Percentiles rank a stretch among this genome's conserved stretches.
phyloP scores from a whole-genome alignment of 73 alveolate species.

The Breviolum minutum region DNA sequence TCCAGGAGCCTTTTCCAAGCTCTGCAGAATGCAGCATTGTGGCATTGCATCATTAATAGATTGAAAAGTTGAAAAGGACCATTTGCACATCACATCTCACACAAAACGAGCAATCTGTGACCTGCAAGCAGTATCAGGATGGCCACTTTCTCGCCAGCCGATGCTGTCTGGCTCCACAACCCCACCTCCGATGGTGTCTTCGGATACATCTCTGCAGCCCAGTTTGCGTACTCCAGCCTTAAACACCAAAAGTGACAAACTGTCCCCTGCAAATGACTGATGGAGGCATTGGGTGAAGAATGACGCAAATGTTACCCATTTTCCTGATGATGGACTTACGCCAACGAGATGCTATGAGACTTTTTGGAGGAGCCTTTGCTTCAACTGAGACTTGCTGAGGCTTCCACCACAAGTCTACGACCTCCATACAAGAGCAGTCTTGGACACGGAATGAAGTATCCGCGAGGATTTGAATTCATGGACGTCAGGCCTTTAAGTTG shows the following conservation, averaged over 20 bases:
- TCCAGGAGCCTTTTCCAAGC: not conserved
- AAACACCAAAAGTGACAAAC: not conserved
- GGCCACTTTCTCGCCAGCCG: too few relatives aligned
- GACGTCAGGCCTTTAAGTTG: too few relatives aligned
- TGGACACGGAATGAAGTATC: too few relatives aligned
- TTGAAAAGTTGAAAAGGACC: not conserved
- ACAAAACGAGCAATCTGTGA: not conserved
- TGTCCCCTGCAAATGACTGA: too few relatives aligned
- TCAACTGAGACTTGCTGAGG: not conserved
- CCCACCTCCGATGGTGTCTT: constrained; percentile 39
- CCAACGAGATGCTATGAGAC: too few relatives aligned
- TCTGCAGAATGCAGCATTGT: not conserved
- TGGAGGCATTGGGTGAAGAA: too few relatives aligned
- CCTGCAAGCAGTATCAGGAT: not conserved
- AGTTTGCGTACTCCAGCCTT: constrained; percentile 42
- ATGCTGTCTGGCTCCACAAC: not conserved
- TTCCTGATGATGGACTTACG: too few relatives aligned
- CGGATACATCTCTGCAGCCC: constrained; percentile 54
- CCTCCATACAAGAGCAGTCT: not conserved
- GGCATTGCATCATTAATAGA: not conserved
- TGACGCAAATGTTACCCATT: too few relatives aligned
- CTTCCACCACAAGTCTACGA: not conserved
- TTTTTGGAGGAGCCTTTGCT: not conserved
- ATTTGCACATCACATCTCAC: not conserved
- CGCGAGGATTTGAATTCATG: too few relatives aligned